Base-by-base conservation (phyloP, 1,284 basidiomycete genomes). In the Vanrija humicola region DNA sequence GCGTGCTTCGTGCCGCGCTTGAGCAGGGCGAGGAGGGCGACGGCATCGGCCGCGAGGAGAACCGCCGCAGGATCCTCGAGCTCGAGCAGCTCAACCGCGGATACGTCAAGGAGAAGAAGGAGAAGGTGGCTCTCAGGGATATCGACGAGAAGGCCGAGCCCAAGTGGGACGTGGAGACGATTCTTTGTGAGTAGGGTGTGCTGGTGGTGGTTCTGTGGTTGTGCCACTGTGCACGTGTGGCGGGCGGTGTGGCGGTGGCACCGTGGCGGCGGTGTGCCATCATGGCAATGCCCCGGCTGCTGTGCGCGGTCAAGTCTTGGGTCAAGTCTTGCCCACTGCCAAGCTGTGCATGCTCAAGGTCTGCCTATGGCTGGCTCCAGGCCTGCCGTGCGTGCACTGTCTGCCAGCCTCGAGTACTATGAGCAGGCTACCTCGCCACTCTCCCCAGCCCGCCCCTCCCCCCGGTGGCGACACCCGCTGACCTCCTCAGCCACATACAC, bases 141-240 rank as follows among this genome's bases (percentile, higher is more conserved):
- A 62, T 56, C 28, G 55, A 65, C 45, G 58, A 62, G 53, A 83
- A 51, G 50, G 84, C 85, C 64, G 85, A 86, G 64, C 86, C 90
- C 58, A 81, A 85, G 58, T 97, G 94, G 93, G 93, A 98, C 72
- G 93, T 90, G 56, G 91, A 97, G 76, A 94, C 90, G 0, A 88
- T 98, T 50, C 79, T 97, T 1, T 86, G 93, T 94, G 71, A 74
- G 88, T 81, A n/a, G 9, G 12, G 34, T 14, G 34, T 34, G 34
- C 12, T 5, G 34, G 34, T 34, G 34, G 34, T 34, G 34, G 34
- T 7, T n/a, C 6, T 14, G 51, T 44, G 7, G 40, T 23, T 19
- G 23, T 42, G 39, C 39, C 39, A 42, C 39, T 42, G 39, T 19
- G 39, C 9, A 5, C 2, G 28, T 29, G 28, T 29, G 28, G 28